These are phyloP conservation scores for Microglena sp. DNA, from an alignment of 139 green algal species.

Conservation along the genomic window DNA sequence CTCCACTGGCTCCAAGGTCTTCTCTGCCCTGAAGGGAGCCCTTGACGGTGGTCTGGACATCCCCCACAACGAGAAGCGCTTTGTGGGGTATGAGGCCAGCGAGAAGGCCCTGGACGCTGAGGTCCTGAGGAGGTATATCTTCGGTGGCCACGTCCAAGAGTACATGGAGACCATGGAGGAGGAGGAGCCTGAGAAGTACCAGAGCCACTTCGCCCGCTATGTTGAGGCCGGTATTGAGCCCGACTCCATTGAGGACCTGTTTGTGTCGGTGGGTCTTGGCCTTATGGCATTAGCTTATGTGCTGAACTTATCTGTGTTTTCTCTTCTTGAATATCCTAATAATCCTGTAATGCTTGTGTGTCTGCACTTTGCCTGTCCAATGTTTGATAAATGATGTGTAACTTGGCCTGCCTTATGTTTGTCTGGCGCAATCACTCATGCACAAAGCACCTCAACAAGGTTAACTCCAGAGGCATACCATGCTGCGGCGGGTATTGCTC, in stretches of 20 bases:
- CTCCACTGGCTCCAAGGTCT: slow-evolving; percentile 86
- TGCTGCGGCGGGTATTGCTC: too few relatives aligned
- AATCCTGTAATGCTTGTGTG: too few relatives aligned
- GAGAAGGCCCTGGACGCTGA: slow-evolving; percentile 90
- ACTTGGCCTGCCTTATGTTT: too few relatives aligned
- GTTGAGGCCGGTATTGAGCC: slow-evolving; percentile 11
- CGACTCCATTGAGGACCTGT: slow-evolving; percentile 9
- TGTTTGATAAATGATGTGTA: too few relatives aligned
- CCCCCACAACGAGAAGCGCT: slow-evolving; percentile 97
- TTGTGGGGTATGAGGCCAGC: slow-evolving; percentile 83
- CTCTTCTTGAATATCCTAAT: too few relatives aligned
- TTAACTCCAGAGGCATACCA: too few relatives aligned
- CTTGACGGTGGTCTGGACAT: slow-evolving; percentile 95
- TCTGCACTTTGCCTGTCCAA: too few relatives aligned
- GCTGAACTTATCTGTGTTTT: too few relatives aligned
- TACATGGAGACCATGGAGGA: slow-evolving; percentile 97
- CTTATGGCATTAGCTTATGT: too few relatives aligned
- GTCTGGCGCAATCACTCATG: too few relatives aligned
- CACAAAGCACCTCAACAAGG: too few relatives aligned
- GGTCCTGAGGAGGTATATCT: slow-evolving; percentile 83
- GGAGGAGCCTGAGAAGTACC: slow-evolving; percentile 94
- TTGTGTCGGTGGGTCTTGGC: too few relatives aligned
- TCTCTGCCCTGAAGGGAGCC: slow-evolving; percentile 61
- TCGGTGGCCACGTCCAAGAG: slow-evolving; percentile 88
- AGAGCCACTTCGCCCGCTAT: slow-evolving; percentile 11